Base-by-base conservation (phyloP, 2,329 filamentous ascomycete species). In the Pseudonectria foliicola region DNA sequence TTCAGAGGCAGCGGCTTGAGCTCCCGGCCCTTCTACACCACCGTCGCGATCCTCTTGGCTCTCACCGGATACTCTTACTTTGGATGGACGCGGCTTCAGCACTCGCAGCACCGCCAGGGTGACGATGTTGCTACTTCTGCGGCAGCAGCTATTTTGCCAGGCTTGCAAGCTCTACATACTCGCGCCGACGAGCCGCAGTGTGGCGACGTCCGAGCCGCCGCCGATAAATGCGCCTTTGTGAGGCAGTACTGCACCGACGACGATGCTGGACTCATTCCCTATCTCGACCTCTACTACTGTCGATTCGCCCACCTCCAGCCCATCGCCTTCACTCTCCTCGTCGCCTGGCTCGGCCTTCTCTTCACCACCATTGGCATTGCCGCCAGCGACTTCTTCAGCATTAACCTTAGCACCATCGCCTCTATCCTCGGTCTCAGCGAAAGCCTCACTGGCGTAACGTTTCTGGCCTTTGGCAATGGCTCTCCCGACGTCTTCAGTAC, bases 401-500 rank as follows among this genome's bases (percentile, higher is more conserved):
- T 96, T 64, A 95, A 98, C 55, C 73, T 98, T 24, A 92, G 85
- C 60, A 96, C 92, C 10, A 92, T 98, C 50, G 82, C 92, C 14
- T 82, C 74, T 37, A 78, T 95, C 34, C 71, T 96, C 18, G 89
- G 90, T 13, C 82, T 98, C 68, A 95, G 89, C 59, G 89, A 98
- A 66, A 96, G 87, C 59, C 73, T 98, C 62, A 88, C 92, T 0
- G 92, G 92, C 25, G 93, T 98, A 18, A 98, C 92, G 1, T 94
- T 98, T 53, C 67, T 98, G 34, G 92, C 92, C 7, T 93, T 98
- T 62, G 92, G 92, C 45, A 98, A 98, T 67, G 92, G 92, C 34
- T 96, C 90, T 42, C 92, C 92, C 3, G 92, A 98, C 61, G 89
- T 98, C 29, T 98, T 98, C 62, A 95, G 89, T 46, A 98, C 92